A percentile compares a stretch with the other conserved stretches of the same genome.
phyloP scores from a whole-genome alignment of 495 filamentous ascomycete species.

The Trichoderma parareesei region DNA sequence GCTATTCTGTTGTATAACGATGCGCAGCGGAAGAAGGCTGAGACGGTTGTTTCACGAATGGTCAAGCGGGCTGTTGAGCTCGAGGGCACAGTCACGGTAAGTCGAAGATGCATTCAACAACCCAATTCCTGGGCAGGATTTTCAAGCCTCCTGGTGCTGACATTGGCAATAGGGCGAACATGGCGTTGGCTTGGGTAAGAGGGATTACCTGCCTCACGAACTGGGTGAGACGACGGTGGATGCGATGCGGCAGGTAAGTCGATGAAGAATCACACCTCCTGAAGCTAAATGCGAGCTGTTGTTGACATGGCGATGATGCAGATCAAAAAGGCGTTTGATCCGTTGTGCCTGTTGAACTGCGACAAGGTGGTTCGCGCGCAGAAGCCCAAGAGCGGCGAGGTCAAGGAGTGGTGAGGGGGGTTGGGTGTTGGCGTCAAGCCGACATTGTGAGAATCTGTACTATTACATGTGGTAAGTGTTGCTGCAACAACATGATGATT shows the following conservation, averaged over 20 bases:
- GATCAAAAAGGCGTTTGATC: constrained; percentile 68
- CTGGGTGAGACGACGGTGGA: constrained; percentile 65
- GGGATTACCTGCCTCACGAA: constrained; percentile 71
- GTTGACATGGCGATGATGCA: constrained; percentile 15
- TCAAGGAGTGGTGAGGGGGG: constrained; percentile 37
- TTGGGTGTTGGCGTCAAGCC: not conserved
- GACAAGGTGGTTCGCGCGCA: constrained; percentile 70
- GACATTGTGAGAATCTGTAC: not conserved
- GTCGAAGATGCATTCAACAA: constrained; percentile 13
- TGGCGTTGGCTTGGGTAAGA: constrained; percentile 72
- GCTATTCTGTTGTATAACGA: constrained; percentile 68
- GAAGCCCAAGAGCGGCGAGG: constrained; percentile 42
- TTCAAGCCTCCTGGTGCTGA: not conserved
- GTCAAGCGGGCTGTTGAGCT: constrained; percentile 75
- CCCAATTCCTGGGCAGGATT: not conserved
- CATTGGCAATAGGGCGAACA: constrained; percentile 53
- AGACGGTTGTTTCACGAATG: constrained; percentile 72
- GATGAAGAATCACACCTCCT: not conserved
- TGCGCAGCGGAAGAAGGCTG: constrained; percentile 51
- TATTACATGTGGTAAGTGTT: too few species aligned
- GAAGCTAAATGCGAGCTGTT: not conserved
- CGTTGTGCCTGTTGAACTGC: constrained; percentile 67
- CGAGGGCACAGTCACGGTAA: constrained; percentile 69
- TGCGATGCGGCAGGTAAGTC: constrained; percentile 64
- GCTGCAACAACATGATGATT: too few species aligned